phyloP scores from a whole-genome alignment of 2,329 filamentous ascomycete genomes.

The Allantophomopsis lycopodina region DNA sequence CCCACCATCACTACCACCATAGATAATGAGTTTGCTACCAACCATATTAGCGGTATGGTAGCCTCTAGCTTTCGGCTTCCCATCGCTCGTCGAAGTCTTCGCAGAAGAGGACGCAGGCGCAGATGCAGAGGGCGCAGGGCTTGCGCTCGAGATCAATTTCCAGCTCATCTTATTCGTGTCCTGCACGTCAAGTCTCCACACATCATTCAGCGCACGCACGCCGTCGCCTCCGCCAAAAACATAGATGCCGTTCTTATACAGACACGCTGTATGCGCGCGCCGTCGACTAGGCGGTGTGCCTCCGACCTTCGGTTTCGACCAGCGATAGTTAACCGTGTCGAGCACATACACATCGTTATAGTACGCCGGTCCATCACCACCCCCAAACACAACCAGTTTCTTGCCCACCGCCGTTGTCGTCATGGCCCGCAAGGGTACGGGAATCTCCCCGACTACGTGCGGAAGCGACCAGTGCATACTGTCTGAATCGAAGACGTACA shows the following conservation, averaged over 20 bases:
- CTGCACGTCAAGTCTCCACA: constrained; percentile 58
- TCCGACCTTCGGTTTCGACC: constrained; percentile 44
- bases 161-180: constrained; percentile 55
- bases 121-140: constrained; percentile 6
- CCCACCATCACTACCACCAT: constrained; percentile 54
- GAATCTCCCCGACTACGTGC: constrained; percentile 49
- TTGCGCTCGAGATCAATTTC: constrained; percentile 39
- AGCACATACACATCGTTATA: constrained; percentile 62
- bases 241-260: constrained; percentile 59
- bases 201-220: constrained; percentile 55
- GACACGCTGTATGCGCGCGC: constrained; percentile 55
- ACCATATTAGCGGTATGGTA: constrained; percentile 66
- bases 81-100: constrained; percentile 4
- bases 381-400: constrained; percentile 57
- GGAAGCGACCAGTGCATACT: constrained; percentile 56
- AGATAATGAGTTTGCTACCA: constrained; percentile 58
- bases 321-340: constrained; percentile 57
- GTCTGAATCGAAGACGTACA: constrained; percentile 57
- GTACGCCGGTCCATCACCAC: constrained; percentile 56
- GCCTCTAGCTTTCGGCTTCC: constrained; percentile 47
- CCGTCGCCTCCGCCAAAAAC: constrained; percentile 61
- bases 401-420: constrained; percentile 59
- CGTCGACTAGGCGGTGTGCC: constrained; percentile 45
- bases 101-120: constrained; percentile 24
- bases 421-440: constrained; percentile 54